phyloP scores from a whole-genome alignment of 2,329 filamentous ascomycete genomes.

The Claviceps cyperi region DNA sequence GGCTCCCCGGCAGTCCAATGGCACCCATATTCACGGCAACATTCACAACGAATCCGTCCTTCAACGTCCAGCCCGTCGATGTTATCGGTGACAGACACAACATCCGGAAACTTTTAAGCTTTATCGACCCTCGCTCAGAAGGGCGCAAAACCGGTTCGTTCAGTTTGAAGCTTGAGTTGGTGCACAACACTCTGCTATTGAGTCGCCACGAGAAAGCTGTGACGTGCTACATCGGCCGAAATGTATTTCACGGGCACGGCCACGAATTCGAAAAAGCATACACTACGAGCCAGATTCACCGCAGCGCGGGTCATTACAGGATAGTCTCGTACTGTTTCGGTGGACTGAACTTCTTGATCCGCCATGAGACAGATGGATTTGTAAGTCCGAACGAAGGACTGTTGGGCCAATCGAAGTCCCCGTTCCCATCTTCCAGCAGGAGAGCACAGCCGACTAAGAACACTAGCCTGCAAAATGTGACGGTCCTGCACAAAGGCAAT shows the following conservation, averaged over 20 bases:
- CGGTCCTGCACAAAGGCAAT: constrained; percentile 17
- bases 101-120: constrained; percentile 32
- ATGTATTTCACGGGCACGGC: constrained; percentile 27
- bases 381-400: constrained; percentile 10
- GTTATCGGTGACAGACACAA: constrained; percentile 32
- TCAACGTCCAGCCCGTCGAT: constrained; percentile 23
- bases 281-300: constrained; percentile 20
- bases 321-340: constrained; percentile 30
- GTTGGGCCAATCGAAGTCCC: constrained; percentile 10
- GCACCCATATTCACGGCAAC: constrained; percentile 32
- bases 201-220: constrained; percentile 19
- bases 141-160: too few relatives aligned
- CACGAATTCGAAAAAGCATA: constrained; percentile 30
- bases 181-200: constrained; percentile 23
- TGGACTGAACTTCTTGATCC: constrained; percentile 24
- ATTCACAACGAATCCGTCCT: constrained; percentile 21
- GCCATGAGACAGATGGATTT: constrained; percentile 30
- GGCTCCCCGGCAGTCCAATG: constrained; percentile 26
- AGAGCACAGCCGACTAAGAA: neutral
- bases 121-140: constrained; percentile 18
- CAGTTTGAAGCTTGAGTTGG: constrained; percentile 25
- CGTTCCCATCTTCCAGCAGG: constrained; percentile 12
- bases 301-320: constrained; percentile 29
- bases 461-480: constrained; percentile 13
- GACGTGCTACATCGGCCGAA: constrained; percentile 14